Conservation (phyloP, 176 grass and related monocot genomes). For the Poa pratensis region DNA sequence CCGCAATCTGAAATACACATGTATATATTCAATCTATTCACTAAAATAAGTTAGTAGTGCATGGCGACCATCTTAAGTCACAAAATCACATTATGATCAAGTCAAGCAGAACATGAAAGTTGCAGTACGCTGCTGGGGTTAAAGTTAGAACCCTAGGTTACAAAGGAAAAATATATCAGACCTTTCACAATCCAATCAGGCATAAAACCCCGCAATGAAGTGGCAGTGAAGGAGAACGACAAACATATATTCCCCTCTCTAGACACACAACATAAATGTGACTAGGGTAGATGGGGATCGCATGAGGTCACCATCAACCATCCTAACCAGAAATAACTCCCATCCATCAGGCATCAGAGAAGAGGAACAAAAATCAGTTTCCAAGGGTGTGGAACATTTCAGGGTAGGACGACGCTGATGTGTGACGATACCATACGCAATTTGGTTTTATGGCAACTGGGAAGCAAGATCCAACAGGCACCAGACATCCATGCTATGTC, state of each 20-base stretch:
- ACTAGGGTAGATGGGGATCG: constrained; percentile 22
- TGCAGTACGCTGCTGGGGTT: neutral
- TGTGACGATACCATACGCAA: constrained; percentile 10
- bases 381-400: constrained; percentile 27
- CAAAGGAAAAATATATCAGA: neutral
- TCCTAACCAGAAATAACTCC: neutral
- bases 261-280: constrained; percentile 46
- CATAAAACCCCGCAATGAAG: neutral
- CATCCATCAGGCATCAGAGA: constrained; percentile 5
- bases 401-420: constrained; percentile 42
- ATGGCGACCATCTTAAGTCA: neutral
- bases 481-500: constrained; percentile 3
- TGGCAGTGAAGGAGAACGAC: neutral
- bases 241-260: neutral
- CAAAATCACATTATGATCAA: neutral
- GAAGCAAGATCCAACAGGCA: constrained; percentile 31
- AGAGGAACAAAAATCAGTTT: constrained; percentile 39
- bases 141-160: neutral
- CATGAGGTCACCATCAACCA: constrained; percentile 36
- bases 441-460: constrained; percentile 22
- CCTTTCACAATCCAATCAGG: neutral
- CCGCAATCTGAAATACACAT: neutral
- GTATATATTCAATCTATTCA: neutral
- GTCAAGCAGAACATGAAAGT: neutral
- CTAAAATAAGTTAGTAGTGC: neutral